Evolutionary conservation across 345 rosid genomes (phyloP), one percentile per base, ranked within the genome.

Genomic region (Pistacia atlantica): DNA sequence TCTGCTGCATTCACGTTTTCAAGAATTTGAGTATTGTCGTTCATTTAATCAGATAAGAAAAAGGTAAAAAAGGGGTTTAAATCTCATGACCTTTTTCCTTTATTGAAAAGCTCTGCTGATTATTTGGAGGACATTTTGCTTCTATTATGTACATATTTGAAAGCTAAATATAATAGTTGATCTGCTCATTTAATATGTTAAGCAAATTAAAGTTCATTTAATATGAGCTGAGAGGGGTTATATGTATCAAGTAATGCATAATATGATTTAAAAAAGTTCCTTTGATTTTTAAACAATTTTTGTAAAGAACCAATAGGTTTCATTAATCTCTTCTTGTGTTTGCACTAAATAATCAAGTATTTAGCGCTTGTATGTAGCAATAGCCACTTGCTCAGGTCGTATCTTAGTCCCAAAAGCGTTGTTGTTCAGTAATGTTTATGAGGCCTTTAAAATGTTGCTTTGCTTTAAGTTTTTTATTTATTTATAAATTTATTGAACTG

Each of bases 141-240:
- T 37, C 38, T 37, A 2, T 37, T 37, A 37, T 37, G 38, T 37
- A 37, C 38, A n/a, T 37, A 37, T 37, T 20, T 55, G 57, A 31
- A 33, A 28, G n/a, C 59, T 65, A n/a, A 6, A 37, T 56, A 18
- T 60, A 18, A 33, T 49, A 64, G 69, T 58, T 64, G 71, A 22
- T 22, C 25, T 22, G 25, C 33, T 79, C 5, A n/a, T 25, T 76
- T 20, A 69, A 22, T n/a, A 0, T 22, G 25, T 22, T 22, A 83
- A 22, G 85, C 69, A 38, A 76, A 72, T 73, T 73, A 76, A 69
- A 70, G 59, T 59, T 22, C 25, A 22, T 22, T 22, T 22, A 22
- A 22, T 22, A 22, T 0, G 25, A 22, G 25, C 25, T 22, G 25
- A 22, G 25, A 35, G 45, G 22, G 20, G 25, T 20, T 46, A 9